Evolutionary conservation across 371 early-diverging fungal species (phyloP).

Genomic region (Apophysomyces elegans): DNA sequence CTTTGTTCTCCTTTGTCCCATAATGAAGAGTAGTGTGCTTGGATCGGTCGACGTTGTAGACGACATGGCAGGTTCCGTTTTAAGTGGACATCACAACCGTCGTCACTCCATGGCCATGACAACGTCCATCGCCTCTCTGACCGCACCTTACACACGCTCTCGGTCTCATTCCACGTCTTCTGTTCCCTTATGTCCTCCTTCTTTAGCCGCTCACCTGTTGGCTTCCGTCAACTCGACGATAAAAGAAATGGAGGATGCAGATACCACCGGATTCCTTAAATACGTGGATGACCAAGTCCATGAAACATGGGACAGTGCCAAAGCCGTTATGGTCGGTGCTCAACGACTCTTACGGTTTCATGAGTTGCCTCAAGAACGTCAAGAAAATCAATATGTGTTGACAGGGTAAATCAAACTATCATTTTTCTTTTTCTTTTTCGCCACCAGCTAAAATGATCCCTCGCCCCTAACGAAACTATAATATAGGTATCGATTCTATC

Average conservation of each 20-base stretch:
- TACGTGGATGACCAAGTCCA: conserved; percentile 44
- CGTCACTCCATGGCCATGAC: conserved; percentile 6
- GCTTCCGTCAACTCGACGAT: conserved; percentile 26
- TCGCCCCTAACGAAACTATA: background rate
- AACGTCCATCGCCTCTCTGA: background rate
- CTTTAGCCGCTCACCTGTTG: conserved; percentile 20
- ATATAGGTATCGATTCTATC: conserved; percentile 47
- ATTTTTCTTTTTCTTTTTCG: background rate
- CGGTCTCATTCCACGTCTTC: conserved; percentile 21
- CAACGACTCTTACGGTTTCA: conserved; percentile 58
- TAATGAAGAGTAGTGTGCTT: background rate
- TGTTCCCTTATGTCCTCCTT: conserved; percentile 1
- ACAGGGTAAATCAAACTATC: conserved; percentile 37
- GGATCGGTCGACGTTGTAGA: background rate
- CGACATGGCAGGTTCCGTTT: background rate
- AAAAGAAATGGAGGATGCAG: conserved; percentile 35
- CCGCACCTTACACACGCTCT: conserved; percentile 15
- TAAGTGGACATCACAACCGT: conserved; percentile 6
- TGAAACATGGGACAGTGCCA: conserved; percentile 53
- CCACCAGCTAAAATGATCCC: background rate
- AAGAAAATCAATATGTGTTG: conserved; percentile 64
- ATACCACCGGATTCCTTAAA: conserved; percentile 36
- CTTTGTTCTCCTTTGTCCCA: background rate
- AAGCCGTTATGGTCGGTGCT: conserved; percentile 59
- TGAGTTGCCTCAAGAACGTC: conserved; percentile 64